Percentiles rank a stretch among this genome's conserved stretches.
phyloP scores from a whole-genome alignment of 2,329 filamentous ascomycete genomes.

The Diaporthe humulicola region DNA sequence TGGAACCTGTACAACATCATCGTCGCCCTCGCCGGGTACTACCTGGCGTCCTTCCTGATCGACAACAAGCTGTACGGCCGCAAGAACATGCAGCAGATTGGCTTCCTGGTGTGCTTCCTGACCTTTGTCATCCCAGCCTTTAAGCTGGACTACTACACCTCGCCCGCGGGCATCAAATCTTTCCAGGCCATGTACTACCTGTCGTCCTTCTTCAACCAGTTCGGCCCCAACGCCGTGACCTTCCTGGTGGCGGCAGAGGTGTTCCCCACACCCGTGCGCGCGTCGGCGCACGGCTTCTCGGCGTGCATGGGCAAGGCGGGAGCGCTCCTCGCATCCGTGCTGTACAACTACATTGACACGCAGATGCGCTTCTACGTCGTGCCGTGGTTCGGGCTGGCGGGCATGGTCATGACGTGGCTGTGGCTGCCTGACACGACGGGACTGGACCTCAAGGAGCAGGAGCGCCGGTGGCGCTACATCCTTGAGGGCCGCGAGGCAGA shows the following conservation, averaged over 20 bases:
- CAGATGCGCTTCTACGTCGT: slow-evolving; percentile 91
- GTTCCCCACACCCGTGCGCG: slow-evolving; percentile 94
- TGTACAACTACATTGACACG: slow-evolving; percentile 95
- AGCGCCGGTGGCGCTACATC: slow-evolving; percentile 92
- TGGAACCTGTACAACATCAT: slow-evolving; percentile 95
- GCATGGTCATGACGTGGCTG: slow-evolving; percentile 84
- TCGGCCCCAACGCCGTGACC: slow-evolving; percentile 94
- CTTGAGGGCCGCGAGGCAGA: slow-evolving; percentile 81
- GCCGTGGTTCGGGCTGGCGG: slow-evolving; percentile 93
- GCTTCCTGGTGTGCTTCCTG: slow-evolving; percentile 93
- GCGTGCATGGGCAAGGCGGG: slow-evolving; percentile 91
- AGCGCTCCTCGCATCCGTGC: slow-evolving; percentile 85
- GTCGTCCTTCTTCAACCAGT: slow-evolving; percentile 99
- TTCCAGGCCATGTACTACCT: slow-evolving; percentile 99
- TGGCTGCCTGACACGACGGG: slow-evolving; percentile 98
- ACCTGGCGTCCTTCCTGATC: slow-evolving; percentile 87
- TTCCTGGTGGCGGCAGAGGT: slow-evolving; percentile 97
- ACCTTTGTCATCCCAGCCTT: slow-evolving; percentile 94
- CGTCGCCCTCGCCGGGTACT: slow-evolving; percentile 90
- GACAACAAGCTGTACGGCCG: slow-evolving; percentile 97
- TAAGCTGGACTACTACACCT: slow-evolving; percentile 86
- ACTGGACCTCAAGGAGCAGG: slow-evolving; percentile 96
- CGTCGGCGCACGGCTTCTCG: slow-evolving; percentile 94
- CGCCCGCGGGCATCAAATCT: slow-evolving; percentile 77
- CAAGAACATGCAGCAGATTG: slow-evolving; percentile 95